These are phyloP conservation scores for Neopestalotiopsis clavispora DNA, from an alignment of 2,329 filamentous ascomycete genomes.

Conservation along the genomic window DNA sequence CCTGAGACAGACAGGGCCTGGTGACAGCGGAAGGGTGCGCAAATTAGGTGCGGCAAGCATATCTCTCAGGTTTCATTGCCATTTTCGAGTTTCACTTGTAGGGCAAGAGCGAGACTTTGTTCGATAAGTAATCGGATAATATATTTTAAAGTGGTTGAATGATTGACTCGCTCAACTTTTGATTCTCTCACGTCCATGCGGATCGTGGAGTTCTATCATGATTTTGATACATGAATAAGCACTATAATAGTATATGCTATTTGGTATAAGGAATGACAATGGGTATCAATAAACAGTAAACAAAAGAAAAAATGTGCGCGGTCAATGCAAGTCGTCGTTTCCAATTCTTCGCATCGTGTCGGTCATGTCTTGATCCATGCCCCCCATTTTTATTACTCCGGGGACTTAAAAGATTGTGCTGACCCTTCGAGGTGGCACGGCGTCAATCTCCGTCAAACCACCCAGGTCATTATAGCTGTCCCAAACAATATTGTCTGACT, in stretches of 20 bases:
- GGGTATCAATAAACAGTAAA: conserved; percentile 12
- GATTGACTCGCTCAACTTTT: not conserved
- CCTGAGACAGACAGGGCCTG: not conserved
- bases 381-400: not conserved
- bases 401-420: conserved; percentile 2
- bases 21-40: not conserved
- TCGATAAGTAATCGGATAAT: not conserved
- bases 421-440: conserved; percentile 2
- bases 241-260: not conserved
- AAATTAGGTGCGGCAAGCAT: not conserved
- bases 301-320: not conserved
- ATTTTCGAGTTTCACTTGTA: not conserved
- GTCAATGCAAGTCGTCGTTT: not conserved
- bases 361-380: not conserved
- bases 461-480: conserved; percentile 53
- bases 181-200: not conserved
- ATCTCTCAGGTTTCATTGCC: not conserved
- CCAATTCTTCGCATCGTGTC: not conserved
- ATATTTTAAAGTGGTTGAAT: not conserved
- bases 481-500: conserved; percentile 43
- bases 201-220: not conserved
- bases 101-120: not conserved
- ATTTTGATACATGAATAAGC: not conserved
- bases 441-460: conserved; percentile 42
- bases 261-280: not conserved